Evolutionary conservation across 345 rosid genomes (phyloP).

Genomic region (Brassica rapa): DNA sequence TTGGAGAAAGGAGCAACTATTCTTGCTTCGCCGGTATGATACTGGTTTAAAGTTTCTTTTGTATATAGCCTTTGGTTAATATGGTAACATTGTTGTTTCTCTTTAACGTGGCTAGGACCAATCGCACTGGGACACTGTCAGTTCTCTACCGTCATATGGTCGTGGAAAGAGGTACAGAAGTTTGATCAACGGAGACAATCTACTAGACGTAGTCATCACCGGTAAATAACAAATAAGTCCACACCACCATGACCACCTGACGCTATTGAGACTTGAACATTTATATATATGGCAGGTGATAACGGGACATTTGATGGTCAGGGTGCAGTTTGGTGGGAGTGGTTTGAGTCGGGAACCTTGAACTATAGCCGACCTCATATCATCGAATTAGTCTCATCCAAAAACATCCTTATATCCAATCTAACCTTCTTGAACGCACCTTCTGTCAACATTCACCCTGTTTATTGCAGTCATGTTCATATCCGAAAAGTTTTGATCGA

Average conservation of each 20-base stretch:
- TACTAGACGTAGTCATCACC: conserved; percentile 75
- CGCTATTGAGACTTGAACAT: not conserved
- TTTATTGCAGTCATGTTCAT: conserved; percentile 61
- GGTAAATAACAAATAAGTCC: conserved; percentile 42
- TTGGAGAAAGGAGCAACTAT: conserved; percentile 83
- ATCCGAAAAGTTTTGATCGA: conserved; percentile 46
- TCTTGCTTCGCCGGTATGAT: conserved; percentile 82
- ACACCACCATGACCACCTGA: not conserved
- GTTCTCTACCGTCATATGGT: conserved; percentile 84
- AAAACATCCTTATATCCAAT: conserved; percentile 67
- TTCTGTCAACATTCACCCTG: conserved; percentile 78
- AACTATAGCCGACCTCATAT: conserved; percentile 91
- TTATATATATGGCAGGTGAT: conserved; percentile 51
- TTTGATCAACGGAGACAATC: conserved; percentile 76
- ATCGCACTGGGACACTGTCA: conserved; percentile 74
- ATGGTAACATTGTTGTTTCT: conserved; percentile 22
- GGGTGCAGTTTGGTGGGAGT: conserved; percentile 89
- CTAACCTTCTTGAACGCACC: conserved; percentile 82
- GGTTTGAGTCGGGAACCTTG: conserved; percentile 58
- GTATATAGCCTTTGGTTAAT: not conserved
- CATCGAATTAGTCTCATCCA: conserved; percentile 67
- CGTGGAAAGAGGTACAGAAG: conserved; percentile 76
- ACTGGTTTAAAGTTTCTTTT: not conserved
- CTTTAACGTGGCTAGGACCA: conserved; percentile 53
- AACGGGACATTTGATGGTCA: conserved; percentile 96